Base-by-base conservation (phyloP, 495 filamentous ascomycete species). In the Xylaria telfairii region DNA sequence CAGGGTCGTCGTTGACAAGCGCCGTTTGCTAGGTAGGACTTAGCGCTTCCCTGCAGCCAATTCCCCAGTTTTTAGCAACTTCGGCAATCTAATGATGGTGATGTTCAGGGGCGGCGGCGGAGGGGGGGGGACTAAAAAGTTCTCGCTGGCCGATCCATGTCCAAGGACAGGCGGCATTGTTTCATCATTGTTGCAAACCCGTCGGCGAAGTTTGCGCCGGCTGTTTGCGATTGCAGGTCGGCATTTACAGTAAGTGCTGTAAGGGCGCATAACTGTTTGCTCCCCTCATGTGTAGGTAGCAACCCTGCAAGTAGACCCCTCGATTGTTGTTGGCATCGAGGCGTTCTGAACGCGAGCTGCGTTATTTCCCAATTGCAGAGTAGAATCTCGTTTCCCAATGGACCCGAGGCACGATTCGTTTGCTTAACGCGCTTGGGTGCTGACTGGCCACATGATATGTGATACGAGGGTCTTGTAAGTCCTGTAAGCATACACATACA, bases 51-150 rank as follows among this genome's bases (percentile, higher is more conserved):
- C 56, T 59, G 56, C 19, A n/a, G 21, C 17, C 19, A 37, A 37
- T 59, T 59, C 56, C 56, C 56, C 56, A 53, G 49, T 34, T 37
- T 59, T 10, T 37, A 59, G 56, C 56, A 34, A n/a, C n/a, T n/a
- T 59, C 59, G 59, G 59, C 59, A 62, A 62, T 62, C 59, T 62
- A 37, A 59, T 62, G 59, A 59, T 62, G 21, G 59, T 28, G 74
- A 76, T 76, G 66, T 71, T 76, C 72, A 76, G 74, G 74, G 72
- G 72, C 46, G 74, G 74, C 70, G 69, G n/a, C n/a, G n/a, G n/a
- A n/a, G n/a, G n/a, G n/a, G n/a, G 62, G 70, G 63, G 19, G 6
- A 42, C 15, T 37, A 19, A 41, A 42, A 26, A 42, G 26, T 42
- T 28, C 37, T 76, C 74, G 49, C 44, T 51, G 21, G 60, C 69